Base-by-base conservation (phyloP, 1,284 basidiomycete species). In the Cronartium quercuum region DNA sequence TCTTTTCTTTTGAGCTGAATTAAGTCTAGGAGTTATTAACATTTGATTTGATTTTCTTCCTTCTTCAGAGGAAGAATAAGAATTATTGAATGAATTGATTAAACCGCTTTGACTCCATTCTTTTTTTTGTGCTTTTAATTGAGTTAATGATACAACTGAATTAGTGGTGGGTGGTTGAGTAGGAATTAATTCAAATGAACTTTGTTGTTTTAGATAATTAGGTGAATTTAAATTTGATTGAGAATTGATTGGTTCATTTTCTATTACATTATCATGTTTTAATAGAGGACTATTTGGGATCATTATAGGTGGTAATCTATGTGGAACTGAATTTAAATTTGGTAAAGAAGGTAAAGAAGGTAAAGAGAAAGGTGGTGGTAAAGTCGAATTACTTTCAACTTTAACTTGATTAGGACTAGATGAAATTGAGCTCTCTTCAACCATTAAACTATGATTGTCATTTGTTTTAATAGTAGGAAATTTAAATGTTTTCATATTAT, bases 401-500 rank as follows among this genome's bases (percentile, higher is more conserved):
- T n/a, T n/a, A n/a, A n/a, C n/a, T n/a, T n/a, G n/a, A n/a, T n/a
- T n/a, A n/a, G n/a, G n/a, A n/a, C n/a, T n/a, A n/a, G n/a, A n/a
- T n/a, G n/a, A n/a, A n/a, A n/a, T n/a, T n/a, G n/a, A n/a, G n/a
- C n/a, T n/a, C n/a, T n/a, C n/a, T n/a, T n/a, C n/a, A n/a, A n/a
- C n/a, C n/a, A n/a, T n/a, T n/a, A n/a, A n/a, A n/a, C n/a, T n/a
- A n/a, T n/a, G n/a, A n/a, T n/a, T n/a, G n/a, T n/a, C n/a, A n/a
- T n/a, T n/a, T n/a, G 3, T 51, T 21, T 51, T 3, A 4, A 18
- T 51, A 51, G 15, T 5, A 51, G 71, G 71, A 61, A 74, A 74
- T 40, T 74, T 74, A 55, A 74, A 74, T 1, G 63, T 61, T 9
- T 57, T 62, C 71, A 74, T 74, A 37, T 74, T 74, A 63, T 74